Conservation (phyloP, 805 yeast genomes). For the Saccharomycopsis oosterbeekiorum region DNA sequence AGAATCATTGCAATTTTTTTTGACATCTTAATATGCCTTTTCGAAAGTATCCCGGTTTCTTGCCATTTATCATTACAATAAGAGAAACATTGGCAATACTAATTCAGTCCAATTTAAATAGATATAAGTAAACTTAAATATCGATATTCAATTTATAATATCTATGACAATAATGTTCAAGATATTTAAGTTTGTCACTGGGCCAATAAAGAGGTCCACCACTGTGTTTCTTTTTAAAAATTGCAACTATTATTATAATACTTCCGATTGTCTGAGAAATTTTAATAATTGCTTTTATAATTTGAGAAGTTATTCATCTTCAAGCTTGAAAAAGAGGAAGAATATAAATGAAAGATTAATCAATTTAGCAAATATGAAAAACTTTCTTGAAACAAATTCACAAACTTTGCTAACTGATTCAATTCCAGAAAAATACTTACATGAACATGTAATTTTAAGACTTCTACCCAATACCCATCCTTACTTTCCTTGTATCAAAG, state of each 20-base stretch:
- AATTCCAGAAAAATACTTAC: constrained; percentile 35
- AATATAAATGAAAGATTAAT: background rate
- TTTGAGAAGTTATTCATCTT: background rate
- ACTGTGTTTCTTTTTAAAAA: too few relatives aligned
- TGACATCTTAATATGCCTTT: background rate
- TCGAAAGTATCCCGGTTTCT: background rate
- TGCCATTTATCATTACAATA: background rate
- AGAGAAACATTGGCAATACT: too few relatives aligned
- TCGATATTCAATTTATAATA: background rate
- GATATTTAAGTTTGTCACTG: background rate
- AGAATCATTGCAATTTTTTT: background rate
- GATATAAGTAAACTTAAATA: too few relatives aligned
- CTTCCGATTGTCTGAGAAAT: background rate
- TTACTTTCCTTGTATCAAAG: constrained; percentile 46
- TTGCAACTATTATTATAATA: background rate
- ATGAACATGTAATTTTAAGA: constrained; percentile 40
- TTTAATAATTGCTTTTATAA: background rate
- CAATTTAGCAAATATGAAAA: constrained; percentile 46
- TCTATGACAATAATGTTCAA: too few relatives aligned
- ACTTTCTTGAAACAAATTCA: constrained; percentile 35
- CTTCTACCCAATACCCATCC: constrained; percentile 48
- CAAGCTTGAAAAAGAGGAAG: background rate
- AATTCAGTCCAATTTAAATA: too few relatives aligned
- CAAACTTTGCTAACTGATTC: constrained; percentile 41
- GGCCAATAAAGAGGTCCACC: background rate